Percentiles rank a stretch among this genome's conserved stretches.
These are phyloP conservation scores for Metschnikowia chrysomelidarum DNA, from an alignment of 805 yeast genomes.

Conservation along the genomic window DNA sequence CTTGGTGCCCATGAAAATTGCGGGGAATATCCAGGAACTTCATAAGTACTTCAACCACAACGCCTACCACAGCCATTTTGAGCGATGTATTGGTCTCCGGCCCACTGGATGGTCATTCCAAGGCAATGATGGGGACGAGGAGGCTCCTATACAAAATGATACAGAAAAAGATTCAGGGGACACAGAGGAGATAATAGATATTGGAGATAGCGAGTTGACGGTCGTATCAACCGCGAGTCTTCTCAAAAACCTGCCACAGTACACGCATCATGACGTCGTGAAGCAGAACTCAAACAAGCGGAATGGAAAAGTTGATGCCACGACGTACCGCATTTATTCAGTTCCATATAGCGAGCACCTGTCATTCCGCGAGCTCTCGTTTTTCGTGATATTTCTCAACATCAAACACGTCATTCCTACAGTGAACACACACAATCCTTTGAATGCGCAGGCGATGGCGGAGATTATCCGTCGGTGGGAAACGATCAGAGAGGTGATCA, in stretches of 20 bases:
- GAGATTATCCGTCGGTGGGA: conserved; percentile 35
- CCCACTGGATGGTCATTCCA: conserved; percentile 92
- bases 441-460: conserved; percentile 28
- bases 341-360: conserved; percentile 96
- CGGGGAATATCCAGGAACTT: conserved; percentile 44
- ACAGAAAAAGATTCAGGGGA: not conserved
- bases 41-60: conserved; percentile 49
- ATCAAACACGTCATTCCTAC: conserved; percentile 71
- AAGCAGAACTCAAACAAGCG: conserved; percentile 24
- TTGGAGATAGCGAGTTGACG: conserved; percentile 8
- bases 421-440: conserved; percentile 48
- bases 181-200: conserved; percentile 7
- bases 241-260: conserved; percentile 21
- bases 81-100: conserved; percentile 64
- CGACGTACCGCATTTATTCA: conserved; percentile 46
- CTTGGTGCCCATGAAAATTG: conserved; percentile 65
- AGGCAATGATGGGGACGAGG: conserved; percentile 12
- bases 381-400: conserved; percentile 55
- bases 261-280: conserved; percentile 28
- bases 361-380: conserved; percentile 74
- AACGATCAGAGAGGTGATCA: conserved; percentile 3
- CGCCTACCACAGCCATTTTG: conserved; percentile 45
- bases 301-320: conserved; percentile 21
- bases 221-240: conserved; percentile 12
- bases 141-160: conserved; percentile 2